A percentile compares a stretch with the other conserved stretches of the same genome.
Evolutionary conservation across 768 basidiomycete species (phyloP).

Genomic region (Pleurotus sapidus): DNA sequence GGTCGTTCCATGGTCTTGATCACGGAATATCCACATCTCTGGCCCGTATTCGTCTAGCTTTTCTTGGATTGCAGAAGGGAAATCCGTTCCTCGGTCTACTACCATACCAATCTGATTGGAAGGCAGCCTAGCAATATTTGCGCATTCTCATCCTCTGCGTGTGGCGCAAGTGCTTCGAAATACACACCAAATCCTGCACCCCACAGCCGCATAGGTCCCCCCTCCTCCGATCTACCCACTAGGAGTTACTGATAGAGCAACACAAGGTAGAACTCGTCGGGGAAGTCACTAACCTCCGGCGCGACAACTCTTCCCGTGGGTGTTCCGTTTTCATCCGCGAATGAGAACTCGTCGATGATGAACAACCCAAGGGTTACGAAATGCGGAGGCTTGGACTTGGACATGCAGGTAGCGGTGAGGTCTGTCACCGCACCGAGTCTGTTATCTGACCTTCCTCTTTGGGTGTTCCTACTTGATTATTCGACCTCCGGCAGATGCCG

Average conservation of each 20-base stretch:
- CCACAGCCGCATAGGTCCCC: slow-evolving; percentile 79
- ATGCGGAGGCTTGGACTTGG: slow-evolving; percentile 14
- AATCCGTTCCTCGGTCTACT: slow-evolving; percentile 78
- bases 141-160: background rate
- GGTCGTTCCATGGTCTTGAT: slow-evolving; percentile 59
- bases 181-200: slow-evolving; percentile 74
- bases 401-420: slow-evolving; percentile 13
- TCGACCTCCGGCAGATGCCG: slow-evolving; percentile 5
- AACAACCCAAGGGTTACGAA: slow-evolving; percentile 86
- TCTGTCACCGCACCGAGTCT: background rate
- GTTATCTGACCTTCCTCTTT: background rate
- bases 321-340: slow-evolving; percentile 52
- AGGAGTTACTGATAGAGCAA: background rate
- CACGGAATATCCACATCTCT: slow-evolving; percentile 78
- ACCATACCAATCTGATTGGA: slow-evolving; percentile 73
- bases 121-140: slow-evolving; percentile 50
- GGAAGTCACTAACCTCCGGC: slow-evolving; percentile 43
- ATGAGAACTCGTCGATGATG: slow-evolving; percentile 82
- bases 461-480: background rate
- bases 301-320: slow-evolving; percentile 42
- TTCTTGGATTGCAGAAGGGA: slow-evolving; percentile 54
- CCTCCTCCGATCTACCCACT: slow-evolving; percentile 80
- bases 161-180: background rate
- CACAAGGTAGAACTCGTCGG: too few species aligned
- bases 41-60: slow-evolving; percentile 60